A percentile compares a stretch with the other conserved stretches of the same genome.
These are phyloP conservation scores for Ogataea nonfermentans DNA, from an alignment of 805 yeast genomes.

Conservation along the genomic window DNA sequence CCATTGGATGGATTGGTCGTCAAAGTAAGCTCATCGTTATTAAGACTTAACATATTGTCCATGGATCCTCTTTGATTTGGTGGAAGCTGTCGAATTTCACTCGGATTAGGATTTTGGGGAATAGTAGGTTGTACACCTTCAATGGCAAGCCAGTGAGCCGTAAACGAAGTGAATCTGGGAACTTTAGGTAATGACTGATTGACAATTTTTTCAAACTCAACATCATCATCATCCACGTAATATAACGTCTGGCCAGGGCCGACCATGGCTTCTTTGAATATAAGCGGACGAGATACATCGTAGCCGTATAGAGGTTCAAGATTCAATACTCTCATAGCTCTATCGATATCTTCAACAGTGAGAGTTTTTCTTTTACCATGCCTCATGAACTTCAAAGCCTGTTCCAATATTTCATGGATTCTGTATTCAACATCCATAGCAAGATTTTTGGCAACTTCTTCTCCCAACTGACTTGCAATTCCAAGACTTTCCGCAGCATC, in stretches of 20 bases:
- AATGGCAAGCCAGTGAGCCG: conserved; percentile 96
- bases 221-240: conserved; percentile 87
- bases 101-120: conserved; percentile 88
- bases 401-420: conserved; percentile 91
- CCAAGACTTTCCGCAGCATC: conserved; percentile 96
- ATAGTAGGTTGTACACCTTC: conserved; percentile 98
- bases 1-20: conserved; percentile 31
- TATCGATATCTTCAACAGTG: conserved; percentile 75
- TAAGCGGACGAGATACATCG: conserved; percentile 64
- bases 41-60: conserved; percentile 55
- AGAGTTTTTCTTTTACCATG: conserved; percentile 84
- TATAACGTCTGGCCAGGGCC: conserved; percentile 93
- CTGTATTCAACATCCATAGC: conserved; percentile 99
- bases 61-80: conserved; percentile 83
- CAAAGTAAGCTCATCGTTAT: conserved; percentile 41
- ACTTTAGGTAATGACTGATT: conserved; percentile 94
- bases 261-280: conserved; percentile 83
- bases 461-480: conserved; percentile 63
- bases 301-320: conserved; percentile 94
- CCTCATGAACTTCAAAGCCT: conserved; percentile 93
- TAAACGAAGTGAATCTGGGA: conserved; percentile 87
- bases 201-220: conserved; percentile 89
- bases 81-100: conserved; percentile 75
- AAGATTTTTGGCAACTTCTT: conserved; percentile 88
- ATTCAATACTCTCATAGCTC: conserved; percentile 80